Evolutionary conservation across 75 land plant genomes (phyloP), one percentile per base, ranked within the genome.

Genomic region (Chamaecyparis obtusa): DNA sequence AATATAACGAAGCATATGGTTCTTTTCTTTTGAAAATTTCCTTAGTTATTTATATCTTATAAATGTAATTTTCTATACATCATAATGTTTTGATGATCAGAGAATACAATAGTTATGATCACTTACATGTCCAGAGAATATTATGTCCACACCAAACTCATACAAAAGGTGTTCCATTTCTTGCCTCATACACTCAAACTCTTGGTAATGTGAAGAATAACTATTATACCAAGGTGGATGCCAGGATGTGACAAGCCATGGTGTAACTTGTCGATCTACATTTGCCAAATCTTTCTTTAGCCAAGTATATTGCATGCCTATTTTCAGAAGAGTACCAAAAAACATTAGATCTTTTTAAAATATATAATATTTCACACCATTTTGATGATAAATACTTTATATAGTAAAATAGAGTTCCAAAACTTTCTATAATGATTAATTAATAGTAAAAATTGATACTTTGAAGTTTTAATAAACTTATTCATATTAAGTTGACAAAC

Each of bases 201-300:
- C 99, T 69, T 95, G 95, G 80, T 97, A 97, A 87, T 97, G 99
- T 30, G 99, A 95, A 44, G 90, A 90, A 81, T 97, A 96, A 81
- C 99, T 97, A 75, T 96, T 96, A 55, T 97, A 97, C 99, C 99
- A 97, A 32, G 99, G 99, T 3, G 98, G 88, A 86, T 97, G 99
- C 93, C 94, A 95, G 19, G 95, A 92, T 83, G 96, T 98, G 39
- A 97, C 91, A 24, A 97, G 83, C 99, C 99, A 97, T 13, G 99
- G 99, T 14, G 97, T 97, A 64, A 92, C 92, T 33, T 84, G 76
- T 2, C 99, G 88, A 87, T 97, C 93, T 30, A 95, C 88, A 44
- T 89, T 84, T 21, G 44, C 79, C 55, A 97, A 83, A 87, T 97
- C 97, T 82, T 89, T 33, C 85, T 92, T 84, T 3, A 97, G 95